Evolutionary conservation across 805 yeast genomes (phyloP).

Genomic region (Ogataea populi-albae): DNA sequence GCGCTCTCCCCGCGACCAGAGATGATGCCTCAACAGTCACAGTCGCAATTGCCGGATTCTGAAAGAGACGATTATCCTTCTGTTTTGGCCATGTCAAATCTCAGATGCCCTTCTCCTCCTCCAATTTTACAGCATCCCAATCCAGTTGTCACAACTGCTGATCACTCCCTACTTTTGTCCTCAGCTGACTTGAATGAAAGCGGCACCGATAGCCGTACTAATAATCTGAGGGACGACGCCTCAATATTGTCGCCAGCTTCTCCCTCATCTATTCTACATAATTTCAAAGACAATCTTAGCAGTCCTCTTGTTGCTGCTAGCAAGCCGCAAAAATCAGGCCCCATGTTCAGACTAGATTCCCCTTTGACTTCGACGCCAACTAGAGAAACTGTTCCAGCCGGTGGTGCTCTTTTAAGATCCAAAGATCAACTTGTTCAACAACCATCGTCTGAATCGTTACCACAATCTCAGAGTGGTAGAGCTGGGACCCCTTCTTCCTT

Average conservation of each 20-base stretch:
- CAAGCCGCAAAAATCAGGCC: conserved; percentile 1
- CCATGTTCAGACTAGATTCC: conserved; percentile 3
- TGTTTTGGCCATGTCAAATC: conserved; percentile 53
- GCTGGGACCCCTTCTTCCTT: conserved; percentile 5
- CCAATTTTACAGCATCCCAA: conserved; percentile 49
- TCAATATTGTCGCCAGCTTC: conserved; percentile 5
- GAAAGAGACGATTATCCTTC: conserved; percentile 41
- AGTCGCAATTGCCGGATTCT: conserved; percentile 9
- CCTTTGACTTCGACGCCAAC: conserved; percentile 7
- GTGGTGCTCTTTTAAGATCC: conserved; percentile 32
- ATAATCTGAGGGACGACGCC: neutral
- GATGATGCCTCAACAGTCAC: conserved; percentile 6
- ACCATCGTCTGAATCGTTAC: neutral
- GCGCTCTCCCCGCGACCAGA: conserved; percentile 3
- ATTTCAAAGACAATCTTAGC: conserved; percentile 1
- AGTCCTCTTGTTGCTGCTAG: neutral
- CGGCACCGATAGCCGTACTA: conserved; percentile 3
- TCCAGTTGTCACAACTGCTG: conserved; percentile 21
- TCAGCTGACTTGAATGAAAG: conserved; percentile 8
- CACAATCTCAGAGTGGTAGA: conserved; percentile 4
- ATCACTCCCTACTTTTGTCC: conserved; percentile 14
- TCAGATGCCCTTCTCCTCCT: conserved; percentile 72
- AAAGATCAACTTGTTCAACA: conserved; percentile 8
- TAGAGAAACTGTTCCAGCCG: conserved; percentile 23
- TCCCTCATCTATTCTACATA: conserved; percentile 6